Evolutionary conservation across 1,284 basidiomycete genomes (phyloP).

Genomic region (Blastosporella zonata): DNA sequence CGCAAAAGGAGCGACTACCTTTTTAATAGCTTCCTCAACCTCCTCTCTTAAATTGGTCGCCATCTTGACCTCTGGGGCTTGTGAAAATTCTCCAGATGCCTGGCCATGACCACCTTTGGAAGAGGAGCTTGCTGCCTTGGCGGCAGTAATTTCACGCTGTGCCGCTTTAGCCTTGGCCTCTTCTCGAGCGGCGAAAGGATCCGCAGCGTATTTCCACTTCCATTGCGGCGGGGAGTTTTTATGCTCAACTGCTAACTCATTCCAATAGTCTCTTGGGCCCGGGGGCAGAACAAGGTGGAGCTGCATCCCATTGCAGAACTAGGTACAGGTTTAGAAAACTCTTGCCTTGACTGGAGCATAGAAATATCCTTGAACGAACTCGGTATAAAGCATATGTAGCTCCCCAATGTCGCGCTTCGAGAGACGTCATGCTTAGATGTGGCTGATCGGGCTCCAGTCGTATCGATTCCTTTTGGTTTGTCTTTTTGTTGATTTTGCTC

Average conservation of each 20-base stretch:
- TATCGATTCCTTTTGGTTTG: conserved; percentile 66
- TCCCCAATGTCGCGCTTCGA: conserved; percentile 85
- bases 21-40: conserved; percentile 82
- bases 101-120: conserved; percentile 12
- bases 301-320: conserved; percentile 82
- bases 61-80: conserved; percentile 86
- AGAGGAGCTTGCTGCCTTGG: conserved; percentile 9
- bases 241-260: conserved; percentile 69
- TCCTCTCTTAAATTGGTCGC: conserved; percentile 71
- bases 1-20: conserved; percentile 38
- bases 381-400: conserved; percentile 87
- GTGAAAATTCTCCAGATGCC: conserved; percentile 52
- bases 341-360: conserved; percentile 14
- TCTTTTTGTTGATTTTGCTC: conserved; percentile 65
- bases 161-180: conserved; percentile 57
- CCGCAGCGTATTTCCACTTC: conserved; percentile 83
- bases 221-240: conserved; percentile 65
- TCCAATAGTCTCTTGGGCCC: conserved; percentile 84
- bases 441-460: conserved; percentile 71
- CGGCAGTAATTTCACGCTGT: conserved; percentile 35
- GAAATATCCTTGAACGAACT: conserved; percentile 45
- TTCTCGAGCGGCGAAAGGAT: conserved; percentile 78
- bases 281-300: conserved; percentile 78
- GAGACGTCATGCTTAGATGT: conserved; percentile 55
- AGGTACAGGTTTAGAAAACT: conserved; percentile 23